A percentile compares a stretch with the other conserved stretches of the same genome.
These are phyloP conservation scores for Ilyonectria sp. DNA, from an alignment of 2,329 filamentous ascomycete species.

Conservation along the genomic window DNA sequence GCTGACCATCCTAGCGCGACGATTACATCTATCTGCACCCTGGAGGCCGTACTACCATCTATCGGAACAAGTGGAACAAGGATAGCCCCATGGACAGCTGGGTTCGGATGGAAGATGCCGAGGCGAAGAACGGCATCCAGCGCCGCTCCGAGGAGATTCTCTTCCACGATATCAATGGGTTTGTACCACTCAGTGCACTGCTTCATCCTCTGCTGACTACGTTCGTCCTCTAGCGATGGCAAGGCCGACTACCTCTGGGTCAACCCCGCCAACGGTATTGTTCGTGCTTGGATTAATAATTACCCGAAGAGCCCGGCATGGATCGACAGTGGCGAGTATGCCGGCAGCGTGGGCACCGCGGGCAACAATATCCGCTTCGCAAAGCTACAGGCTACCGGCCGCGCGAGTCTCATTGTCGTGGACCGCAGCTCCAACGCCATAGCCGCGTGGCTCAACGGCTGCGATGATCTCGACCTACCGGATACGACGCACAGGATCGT, in stretches of 20 bases:
- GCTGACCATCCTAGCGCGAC: background rate
- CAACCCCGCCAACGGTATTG: background rate
- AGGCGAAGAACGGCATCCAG: conserved; percentile 26
- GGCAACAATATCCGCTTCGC: conserved; percentile 1
- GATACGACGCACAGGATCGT: too few species aligned
- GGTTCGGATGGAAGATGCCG: background rate
- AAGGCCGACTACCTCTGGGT: conserved; percentile 14
- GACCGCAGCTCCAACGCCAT: background rate
- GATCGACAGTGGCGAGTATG: background rate
- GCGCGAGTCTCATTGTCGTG: background rate
- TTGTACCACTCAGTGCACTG: background rate
- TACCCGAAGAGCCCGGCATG: conserved; percentile 5
- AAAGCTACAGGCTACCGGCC: background rate
- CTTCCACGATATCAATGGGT: conserved; percentile 42
- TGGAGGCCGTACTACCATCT: background rate
- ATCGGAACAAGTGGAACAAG: conserved; percentile 15
- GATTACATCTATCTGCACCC: conserved; percentile 8
- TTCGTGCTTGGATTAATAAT: background rate
- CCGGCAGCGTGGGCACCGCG: background rate
- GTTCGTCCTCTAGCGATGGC: background rate
- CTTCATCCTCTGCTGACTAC: background rate
- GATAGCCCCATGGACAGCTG: background rate
- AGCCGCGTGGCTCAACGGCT: background rate
- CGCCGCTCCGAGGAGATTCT: conserved; percentile 36
- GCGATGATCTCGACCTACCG: background rate